Evolutionary conservation across 176 grass and related monocot genomes (phyloP).

Genomic region (Areca catechu): DNA sequence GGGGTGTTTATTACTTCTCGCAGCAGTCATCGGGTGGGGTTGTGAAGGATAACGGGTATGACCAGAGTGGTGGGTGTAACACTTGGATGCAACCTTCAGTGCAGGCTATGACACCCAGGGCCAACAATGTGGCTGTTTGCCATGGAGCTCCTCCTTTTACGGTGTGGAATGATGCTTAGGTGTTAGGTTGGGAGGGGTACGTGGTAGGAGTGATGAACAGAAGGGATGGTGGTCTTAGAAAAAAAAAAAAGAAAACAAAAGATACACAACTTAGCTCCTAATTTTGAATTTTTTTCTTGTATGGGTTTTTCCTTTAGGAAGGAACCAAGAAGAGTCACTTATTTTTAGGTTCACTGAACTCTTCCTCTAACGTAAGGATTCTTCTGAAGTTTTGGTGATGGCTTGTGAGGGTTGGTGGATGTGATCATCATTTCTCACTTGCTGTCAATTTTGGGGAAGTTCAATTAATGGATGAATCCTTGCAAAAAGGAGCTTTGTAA

Average conservation of each 20-base stretch:
- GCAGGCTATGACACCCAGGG: not conserved
- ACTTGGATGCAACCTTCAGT: constrained; percentile 18
- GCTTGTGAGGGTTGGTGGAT: constrained; percentile 21
- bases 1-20: constrained; percentile 2
- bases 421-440: constrained; percentile 20
- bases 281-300: not conserved
- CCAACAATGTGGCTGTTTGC: constrained; percentile 23
- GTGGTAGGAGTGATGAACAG: not conserved
- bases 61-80: not conserved
- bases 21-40: not conserved
- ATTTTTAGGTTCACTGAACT: too few relatives aligned
- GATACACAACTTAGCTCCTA: not conserved
- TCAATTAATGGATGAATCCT: too few relatives aligned
- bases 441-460: constrained; percentile 44
- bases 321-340: not conserved
- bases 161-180: constrained; percentile 52
- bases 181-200: not conserved
- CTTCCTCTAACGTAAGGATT: constrained; percentile 34
- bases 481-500: too few relatives aligned
- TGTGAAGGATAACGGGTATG: not conserved
- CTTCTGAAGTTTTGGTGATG: constrained; percentile 22
- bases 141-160: constrained; percentile 46
- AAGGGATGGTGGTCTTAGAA: not conserved
- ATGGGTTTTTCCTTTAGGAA: not conserved
- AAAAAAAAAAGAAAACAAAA: too few relatives aligned